Evolutionary conservation across 2,329 filamentous ascomycete genomes (phyloP).

Genomic region (Herpotrichia juniperi): DNA sequence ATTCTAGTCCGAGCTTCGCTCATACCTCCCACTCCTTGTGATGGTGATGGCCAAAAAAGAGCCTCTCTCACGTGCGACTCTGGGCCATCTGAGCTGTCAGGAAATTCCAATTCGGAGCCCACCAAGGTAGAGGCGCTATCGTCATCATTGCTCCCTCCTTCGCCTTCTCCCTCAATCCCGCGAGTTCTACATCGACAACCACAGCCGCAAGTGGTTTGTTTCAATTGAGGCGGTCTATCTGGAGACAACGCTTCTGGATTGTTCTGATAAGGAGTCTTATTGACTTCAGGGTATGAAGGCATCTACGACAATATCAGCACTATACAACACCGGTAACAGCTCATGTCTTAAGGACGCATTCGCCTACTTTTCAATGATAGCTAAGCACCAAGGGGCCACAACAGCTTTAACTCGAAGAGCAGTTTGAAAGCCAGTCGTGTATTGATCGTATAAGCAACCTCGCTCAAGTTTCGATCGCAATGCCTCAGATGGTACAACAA

Average conservation of each 20-base stretch:
- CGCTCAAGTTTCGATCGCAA: neutral
- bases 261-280: constrained; percentile 10
- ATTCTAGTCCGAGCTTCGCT: constrained; percentile 14
- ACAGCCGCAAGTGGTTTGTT: constrained; percentile 28
- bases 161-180: constrained; percentile 16
- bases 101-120: constrained; percentile 8
- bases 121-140: constrained; percentile 12
- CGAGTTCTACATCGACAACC: constrained; percentile 27
- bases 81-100: constrained; percentile 5
- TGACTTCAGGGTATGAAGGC: constrained; percentile 9
- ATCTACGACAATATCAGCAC: constrained; percentile 1
- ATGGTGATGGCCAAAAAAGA: neutral
- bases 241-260: constrained; percentile 13
- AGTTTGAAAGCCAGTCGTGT: too few relatives aligned
- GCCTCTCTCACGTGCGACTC: constrained; percentile 5
- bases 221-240: constrained; percentile 26
- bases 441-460: neutral
- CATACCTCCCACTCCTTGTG: neutral
- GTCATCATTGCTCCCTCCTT: constrained; percentile 12
- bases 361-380: neutral
- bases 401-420: neutral
- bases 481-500: too few relatives aligned
- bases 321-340: neutral
- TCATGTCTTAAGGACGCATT: neutral
- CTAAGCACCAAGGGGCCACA: too few relatives aligned